A percentile compares a stretch with the other conserved stretches of the same genome.
Conservation (phyloP, 202 grass and related monocot species). For the Musa balbisiana region DNA sequence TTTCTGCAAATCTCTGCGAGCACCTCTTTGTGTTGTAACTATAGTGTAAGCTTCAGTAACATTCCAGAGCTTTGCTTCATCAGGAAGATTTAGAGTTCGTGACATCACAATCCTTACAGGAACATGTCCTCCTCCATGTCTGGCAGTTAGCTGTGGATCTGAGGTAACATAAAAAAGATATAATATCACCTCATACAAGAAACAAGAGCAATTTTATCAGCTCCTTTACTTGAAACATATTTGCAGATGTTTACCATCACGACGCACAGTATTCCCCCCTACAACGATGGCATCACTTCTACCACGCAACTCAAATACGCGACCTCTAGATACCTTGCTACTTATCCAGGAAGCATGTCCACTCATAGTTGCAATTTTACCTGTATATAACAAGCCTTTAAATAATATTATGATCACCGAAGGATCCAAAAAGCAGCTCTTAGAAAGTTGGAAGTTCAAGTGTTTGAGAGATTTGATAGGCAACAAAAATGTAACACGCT, state of each 20-base stretch:
- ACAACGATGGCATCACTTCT: conserved; percentile 94
- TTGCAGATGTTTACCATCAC: conserved; percentile 48
- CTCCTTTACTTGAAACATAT: not conserved
- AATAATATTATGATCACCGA: not conserved
- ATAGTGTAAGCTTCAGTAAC: conserved; percentile 87
- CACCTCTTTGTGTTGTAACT: conserved; percentile 84
- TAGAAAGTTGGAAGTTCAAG: conserved; percentile 1
- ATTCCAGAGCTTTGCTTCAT: conserved; percentile 91
- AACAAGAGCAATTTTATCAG: conserved; percentile 6
- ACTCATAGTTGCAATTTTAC: conserved; percentile 92
- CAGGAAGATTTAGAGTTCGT: conserved; percentile 68
- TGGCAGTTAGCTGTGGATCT: conserved; percentile 90
- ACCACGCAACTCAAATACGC: conserved; percentile 90
- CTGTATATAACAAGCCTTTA: conserved; percentile 33
- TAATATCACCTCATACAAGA: conserved; percentile 25
- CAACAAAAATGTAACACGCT: not conserved
- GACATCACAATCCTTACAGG: conserved; percentile 88
- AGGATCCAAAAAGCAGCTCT: not conserved
- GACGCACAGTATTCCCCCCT: conserved; percentile 84
- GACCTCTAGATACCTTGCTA: conserved; percentile 70
- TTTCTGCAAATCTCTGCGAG: conserved; percentile 75
- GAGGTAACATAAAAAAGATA: conserved; percentile 37
- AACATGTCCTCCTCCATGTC: conserved; percentile 73
- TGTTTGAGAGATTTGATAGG: conserved; percentile 4
- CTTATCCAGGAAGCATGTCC: conserved; percentile 94